Evolutionary conservation across 2,329 filamentous ascomycete genomes (phyloP), one percentile per base, ranked within the genome.

Genomic region (Phyllachora maydis): DNA sequence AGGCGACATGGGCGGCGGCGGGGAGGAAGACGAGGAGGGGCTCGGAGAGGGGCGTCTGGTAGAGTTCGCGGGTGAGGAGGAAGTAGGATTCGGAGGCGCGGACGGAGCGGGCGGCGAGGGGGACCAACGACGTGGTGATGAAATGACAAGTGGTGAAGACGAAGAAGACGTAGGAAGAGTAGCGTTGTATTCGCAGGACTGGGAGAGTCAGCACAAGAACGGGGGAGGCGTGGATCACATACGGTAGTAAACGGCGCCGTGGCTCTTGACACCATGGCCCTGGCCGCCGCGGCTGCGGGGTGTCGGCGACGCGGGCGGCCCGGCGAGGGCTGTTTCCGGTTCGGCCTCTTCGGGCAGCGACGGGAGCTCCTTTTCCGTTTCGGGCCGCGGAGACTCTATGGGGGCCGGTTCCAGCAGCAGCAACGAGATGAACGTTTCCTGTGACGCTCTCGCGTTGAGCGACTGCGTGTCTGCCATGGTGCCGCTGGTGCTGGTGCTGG

Each of bases 11-110:
- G 3, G 71, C 63, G 28, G 70, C 44, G 12, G 91, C 54, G 3
- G 85, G 82, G 2, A 81, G 46, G 20, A 61, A 68, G 29, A 95
- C 65, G 30, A 95, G 59, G 11, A 90, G 51, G 4, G 81, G 78
- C 42, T 93, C 83, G 24, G 75, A 59, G 10, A 78, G 53, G 2
- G 73, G 61, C 1, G 79, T 83, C 47, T 93, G 85, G 54, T 95
- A 95, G 45, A 88, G 70, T 23, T 90, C 83, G 30, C 85, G 69
- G 14, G 82, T 83, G 45, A 92, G 77, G 32, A 95, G 72, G 23
- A 95, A 69, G 47, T 82, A 91, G 23, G 69, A 70, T 42, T 93
- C 83, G 29, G 76, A 76, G 24, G 68, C 63, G 6, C 72, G 53
- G 5, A 88, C 65, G 21, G 75, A 79, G 27, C 59, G 65, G 19